Percentiles rank a stretch among this genome's conserved stretches.
phyloP scores from a whole-genome alignment of 2,329 filamentous ascomycete genomes.

The Penicillium sp. region DNA sequence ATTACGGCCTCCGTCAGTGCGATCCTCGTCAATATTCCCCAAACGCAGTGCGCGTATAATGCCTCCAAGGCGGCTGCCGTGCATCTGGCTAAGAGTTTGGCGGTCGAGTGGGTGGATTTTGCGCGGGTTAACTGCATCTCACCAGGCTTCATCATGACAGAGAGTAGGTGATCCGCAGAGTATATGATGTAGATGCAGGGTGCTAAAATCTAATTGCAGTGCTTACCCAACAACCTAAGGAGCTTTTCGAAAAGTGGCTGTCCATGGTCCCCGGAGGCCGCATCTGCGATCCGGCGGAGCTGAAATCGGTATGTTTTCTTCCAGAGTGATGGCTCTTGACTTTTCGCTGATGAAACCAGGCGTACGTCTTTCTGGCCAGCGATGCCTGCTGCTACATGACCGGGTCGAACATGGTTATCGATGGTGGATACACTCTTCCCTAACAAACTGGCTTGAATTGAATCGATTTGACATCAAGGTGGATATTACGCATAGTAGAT shows the following conservation, averaged over 20 bases:
- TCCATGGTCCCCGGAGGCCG: slow-evolving; percentile 11
- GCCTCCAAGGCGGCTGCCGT: slow-evolving; percentile 42
- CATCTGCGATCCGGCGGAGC: slow-evolving; percentile 11
- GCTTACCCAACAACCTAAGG: slow-evolving; percentile 11
- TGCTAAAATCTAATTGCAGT: slow-evolving; percentile 20
- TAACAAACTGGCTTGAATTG: too few species aligned
- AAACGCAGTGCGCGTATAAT: slow-evolving; percentile 46
- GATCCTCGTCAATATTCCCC: slow-evolving; percentile 45
- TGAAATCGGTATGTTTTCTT: slow-evolving; percentile 7
- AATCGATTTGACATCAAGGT: too few species aligned
- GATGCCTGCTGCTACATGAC: slow-evolving; percentile 56
- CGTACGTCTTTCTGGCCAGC: slow-evolving; percentile 51
- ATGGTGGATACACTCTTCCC: slow-evolving; percentile 51
- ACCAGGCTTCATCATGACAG: slow-evolving; percentile 45
- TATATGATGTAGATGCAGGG: slow-evolving; percentile 6
- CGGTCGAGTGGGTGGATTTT: slow-evolving; percentile 47
- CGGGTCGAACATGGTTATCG: slow-evolving; percentile 53
- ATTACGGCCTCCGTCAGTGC: slow-evolving; percentile 46
- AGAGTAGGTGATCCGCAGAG: slow-evolving; percentile 28
- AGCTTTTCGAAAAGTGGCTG: slow-evolving; percentile 11
- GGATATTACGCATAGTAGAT: too few species aligned
- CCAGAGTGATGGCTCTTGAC: not conserved
- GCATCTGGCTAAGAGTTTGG: slow-evolving; percentile 44
- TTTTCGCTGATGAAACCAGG: slow-evolving; percentile 18
- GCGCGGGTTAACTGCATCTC: slow-evolving; percentile 46